phyloP scores from a whole-genome alignment of 2,329 filamentous ascomycete species.

The Cephalotrichum gorgonifer region DNA sequence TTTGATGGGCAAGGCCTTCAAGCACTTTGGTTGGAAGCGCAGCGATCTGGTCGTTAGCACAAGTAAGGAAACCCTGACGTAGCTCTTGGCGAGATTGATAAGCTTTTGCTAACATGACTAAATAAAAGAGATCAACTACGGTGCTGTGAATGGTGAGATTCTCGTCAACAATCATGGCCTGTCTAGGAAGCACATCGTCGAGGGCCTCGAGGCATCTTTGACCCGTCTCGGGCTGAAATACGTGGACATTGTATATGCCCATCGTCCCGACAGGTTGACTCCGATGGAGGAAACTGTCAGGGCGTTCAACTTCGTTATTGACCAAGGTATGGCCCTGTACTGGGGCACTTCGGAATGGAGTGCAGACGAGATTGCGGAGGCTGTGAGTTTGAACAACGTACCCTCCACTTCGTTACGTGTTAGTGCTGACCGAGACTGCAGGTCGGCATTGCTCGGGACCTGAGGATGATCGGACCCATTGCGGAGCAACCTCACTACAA shows the following conservation, averaged over 20 bases:
- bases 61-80: conserved; percentile 24
- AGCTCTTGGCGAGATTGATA: neutral
- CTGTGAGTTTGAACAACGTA: neutral
- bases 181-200: conserved; percentile 50
- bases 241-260: conserved; percentile 61
- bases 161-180: conserved; percentile 51
- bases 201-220: conserved; percentile 44
- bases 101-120: neutral
- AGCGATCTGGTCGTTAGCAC: conserved; percentile 50
- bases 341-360: conserved; percentile 65
- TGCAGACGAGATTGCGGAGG: conserved; percentile 50
- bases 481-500: conserved; percentile 63
- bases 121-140: conserved; percentile 49
- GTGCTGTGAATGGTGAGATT: conserved; percentile 47
- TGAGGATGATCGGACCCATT: conserved; percentile 51
- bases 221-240: conserved; percentile 46
- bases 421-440: conserved; percentile 4
- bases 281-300: conserved; percentile 63
- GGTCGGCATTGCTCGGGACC: conserved; percentile 46
- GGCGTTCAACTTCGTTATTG: conserved; percentile 61
- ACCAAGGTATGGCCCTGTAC: conserved; percentile 58
- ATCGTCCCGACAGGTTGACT: conserved; percentile 56
- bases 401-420: neutral
- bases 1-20: conserved; percentile 53
- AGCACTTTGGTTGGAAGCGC: conserved; percentile 49